Base-by-base conservation (phyloP, 345 rosid species). In the Murraya paniculata region DNA sequence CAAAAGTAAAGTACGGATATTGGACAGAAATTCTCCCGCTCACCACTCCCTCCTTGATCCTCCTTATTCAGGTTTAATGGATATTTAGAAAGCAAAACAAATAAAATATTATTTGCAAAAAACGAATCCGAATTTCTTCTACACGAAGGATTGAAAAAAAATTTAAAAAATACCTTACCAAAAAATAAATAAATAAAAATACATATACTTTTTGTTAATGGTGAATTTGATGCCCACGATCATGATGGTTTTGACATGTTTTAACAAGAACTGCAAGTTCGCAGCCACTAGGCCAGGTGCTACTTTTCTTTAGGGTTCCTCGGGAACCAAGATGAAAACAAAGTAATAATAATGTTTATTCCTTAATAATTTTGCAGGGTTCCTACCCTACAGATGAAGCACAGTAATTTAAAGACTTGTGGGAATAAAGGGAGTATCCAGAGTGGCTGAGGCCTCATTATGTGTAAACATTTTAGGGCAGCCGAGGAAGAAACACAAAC, bases 221-320 rank as follows among this genome's bases (percentile, higher is more conserved):
- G 62, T 58, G 27, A 58, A 22, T 9, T 58, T 22, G 25, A 58
- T 22, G 11, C 62, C 48, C 25, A 16, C 9, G 30, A 31, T 78
- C 75, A 78, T 80, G 78, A 75, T 82, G 78, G 76, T 56, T 24
- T 82, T 78, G 81, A 73, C 82, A 78, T 78, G 80, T 27, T 64
- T 58, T 70, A 74, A 71, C 81, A 60, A 70, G 73, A 79, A 56
- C 59, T 24, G 70, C 80, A 55, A 58, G 72, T 79, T n/a, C 31
- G 25, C 73, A 36, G 10, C 13, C 58, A 64, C 9, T 64, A 13
- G 18, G 50, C 13, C 24, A 22, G 11, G 60, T 21, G 60, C 22
- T 56, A 0, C 25, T 56, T 56, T 5, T 22, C 3, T 56, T 22
- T 6, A 19, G 22, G 24, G 8, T 56, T 19, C 24, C 59, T 41